These are phyloP conservation scores for Capronia coronata DNA, from an alignment of 2,329 filamentous ascomycete genomes.

Conservation along the genomic window DNA sequence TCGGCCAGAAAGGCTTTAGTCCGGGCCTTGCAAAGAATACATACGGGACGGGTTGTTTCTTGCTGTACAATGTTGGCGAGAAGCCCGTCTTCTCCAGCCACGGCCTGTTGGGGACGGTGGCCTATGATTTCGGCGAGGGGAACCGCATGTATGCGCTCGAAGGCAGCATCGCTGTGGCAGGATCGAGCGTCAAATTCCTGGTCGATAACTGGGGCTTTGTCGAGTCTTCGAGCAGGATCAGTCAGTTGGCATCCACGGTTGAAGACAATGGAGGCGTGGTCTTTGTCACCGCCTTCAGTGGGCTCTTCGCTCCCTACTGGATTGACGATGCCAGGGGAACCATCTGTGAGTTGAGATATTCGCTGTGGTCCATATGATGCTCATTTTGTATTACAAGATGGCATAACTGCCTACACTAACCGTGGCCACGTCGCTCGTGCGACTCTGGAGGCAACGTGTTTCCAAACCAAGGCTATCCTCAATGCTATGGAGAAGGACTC, in stretches of 20 bases:
- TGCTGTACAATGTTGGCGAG: constrained; percentile 79
- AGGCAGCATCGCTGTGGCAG: constrained; percentile 75
- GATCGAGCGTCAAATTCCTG: constrained; percentile 70
- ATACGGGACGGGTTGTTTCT: constrained; percentile 82
- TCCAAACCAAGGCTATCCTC: constrained; percentile 87
- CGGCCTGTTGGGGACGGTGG: constrained; percentile 75
- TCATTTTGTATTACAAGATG: constrained; percentile 40
- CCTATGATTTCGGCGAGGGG: constrained; percentile 68
- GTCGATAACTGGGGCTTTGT: constrained; percentile 61
- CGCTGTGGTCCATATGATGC: background rate
- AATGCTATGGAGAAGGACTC: constrained; percentile 86
- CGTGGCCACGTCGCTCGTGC: constrained; percentile 84
- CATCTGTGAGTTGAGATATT: constrained; percentile 44
- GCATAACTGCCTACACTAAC: constrained; percentile 77
- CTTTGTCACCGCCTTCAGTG: constrained; percentile 84
- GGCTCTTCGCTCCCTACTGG: constrained; percentile 89
- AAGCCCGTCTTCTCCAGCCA: constrained; percentile 79
- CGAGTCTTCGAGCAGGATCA: constrained; percentile 56
- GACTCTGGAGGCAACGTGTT: constrained; percentile 84
- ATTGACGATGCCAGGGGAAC: constrained; percentile 88
- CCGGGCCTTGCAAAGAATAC: constrained; percentile 84
- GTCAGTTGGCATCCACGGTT: constrained; percentile 57
- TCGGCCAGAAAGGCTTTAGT: constrained; percentile 77
- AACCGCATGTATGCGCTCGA: constrained; percentile 74
- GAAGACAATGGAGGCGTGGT: constrained; percentile 74